A percentile compares a stretch with the other conserved stretches of the same genome.
Evolutionary conservation across 108 stramenopile species (phyloP).

Genomic region (Fistulifera solaris): DNA sequence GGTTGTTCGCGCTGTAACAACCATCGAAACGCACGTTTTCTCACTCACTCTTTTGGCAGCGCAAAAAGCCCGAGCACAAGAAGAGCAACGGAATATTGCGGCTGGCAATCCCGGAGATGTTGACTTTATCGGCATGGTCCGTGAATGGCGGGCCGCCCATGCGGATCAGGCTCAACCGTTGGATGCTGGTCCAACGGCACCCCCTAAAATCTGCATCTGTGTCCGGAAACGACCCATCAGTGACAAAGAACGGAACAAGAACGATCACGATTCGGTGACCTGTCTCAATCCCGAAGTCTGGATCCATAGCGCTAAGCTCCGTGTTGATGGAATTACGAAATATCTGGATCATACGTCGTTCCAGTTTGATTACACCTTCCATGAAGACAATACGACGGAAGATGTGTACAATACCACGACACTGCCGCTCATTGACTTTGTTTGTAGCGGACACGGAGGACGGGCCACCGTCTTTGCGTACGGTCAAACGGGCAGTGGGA

Average conservation of each 20-base stretch:
- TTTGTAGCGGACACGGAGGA: constrained; percentile 39
- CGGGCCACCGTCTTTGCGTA: constrained; percentile 93
- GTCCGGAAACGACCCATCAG: constrained; percentile 84
- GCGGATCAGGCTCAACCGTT: constrained; percentile 18
- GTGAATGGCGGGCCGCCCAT: constrained; percentile 70
- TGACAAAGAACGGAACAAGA: constrained; percentile 59
- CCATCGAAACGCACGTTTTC: too few species aligned
- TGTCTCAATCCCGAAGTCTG: constrained; percentile 86
- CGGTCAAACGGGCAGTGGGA: constrained; percentile 81
- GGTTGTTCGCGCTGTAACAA: background rate
- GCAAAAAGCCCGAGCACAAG: constrained; percentile 60
- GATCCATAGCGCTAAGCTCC: constrained; percentile 91
- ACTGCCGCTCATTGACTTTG: constrained; percentile 85
- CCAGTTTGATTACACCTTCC: constrained; percentile 91
- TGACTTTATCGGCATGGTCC: constrained; percentile 93
- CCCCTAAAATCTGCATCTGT: constrained; percentile 66
- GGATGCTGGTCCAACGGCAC: background rate
- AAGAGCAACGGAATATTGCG: constrained; percentile 71
- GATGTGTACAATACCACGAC: constrained; percentile 81
- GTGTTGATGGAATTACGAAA: constrained; percentile 97
- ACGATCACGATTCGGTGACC: constrained; percentile 93
- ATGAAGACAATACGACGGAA: constrained; percentile 57
- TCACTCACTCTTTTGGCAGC: background rate
- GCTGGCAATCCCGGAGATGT: constrained; percentile 97
- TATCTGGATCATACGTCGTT: constrained; percentile 93